Evolutionary conservation across 1,284 basidiomycete species (phyloP).

Genomic region (Gymnopus androsaceus): DNA sequence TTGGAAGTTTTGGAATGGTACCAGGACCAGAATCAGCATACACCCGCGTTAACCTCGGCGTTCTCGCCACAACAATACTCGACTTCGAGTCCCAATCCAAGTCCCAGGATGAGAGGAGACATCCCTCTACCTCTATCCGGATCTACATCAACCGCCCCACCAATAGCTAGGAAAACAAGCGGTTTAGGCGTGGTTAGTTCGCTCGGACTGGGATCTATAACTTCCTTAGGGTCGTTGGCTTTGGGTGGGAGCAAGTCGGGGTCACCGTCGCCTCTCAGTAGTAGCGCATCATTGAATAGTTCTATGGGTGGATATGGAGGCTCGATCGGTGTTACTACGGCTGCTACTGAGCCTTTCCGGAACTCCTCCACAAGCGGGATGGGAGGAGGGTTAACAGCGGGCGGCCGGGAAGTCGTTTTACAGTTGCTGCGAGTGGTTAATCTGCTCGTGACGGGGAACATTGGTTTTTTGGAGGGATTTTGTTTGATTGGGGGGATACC

Average conservation of each 20-base stretch:
- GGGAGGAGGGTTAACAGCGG: conserved; percentile 29
- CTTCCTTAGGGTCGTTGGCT: conserved; percentile 2
- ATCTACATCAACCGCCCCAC: background rate
- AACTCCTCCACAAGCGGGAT: background rate
- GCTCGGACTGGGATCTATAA: conserved; percentile 1
- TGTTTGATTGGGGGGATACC: conserved; percentile 94
- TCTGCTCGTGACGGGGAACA: conserved; percentile 84
- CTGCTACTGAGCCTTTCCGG: background rate
- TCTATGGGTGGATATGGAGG: background rate
- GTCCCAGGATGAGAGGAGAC: background rate
- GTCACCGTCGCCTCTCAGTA: background rate
- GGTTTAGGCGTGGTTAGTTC: conserved; percentile 1
- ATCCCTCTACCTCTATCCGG: background rate
- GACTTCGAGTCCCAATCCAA: background rate
- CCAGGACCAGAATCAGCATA: background rate
- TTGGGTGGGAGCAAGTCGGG: background rate
- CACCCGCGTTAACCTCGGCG: background rate
- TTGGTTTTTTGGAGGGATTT: conserved; percentile 90
- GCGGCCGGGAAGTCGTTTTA: conserved; percentile 67
- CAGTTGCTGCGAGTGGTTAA: conserved; percentile 90
- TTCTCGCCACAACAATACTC: background rate
- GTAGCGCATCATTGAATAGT: background rate
- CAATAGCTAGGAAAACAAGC: background rate
- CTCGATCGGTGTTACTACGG: no score
- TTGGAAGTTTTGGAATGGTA: conserved; percentile 89